Evolutionary conservation across 306 rosid genomes (phyloP).

Genomic region (Carpinus viminea): DNA sequence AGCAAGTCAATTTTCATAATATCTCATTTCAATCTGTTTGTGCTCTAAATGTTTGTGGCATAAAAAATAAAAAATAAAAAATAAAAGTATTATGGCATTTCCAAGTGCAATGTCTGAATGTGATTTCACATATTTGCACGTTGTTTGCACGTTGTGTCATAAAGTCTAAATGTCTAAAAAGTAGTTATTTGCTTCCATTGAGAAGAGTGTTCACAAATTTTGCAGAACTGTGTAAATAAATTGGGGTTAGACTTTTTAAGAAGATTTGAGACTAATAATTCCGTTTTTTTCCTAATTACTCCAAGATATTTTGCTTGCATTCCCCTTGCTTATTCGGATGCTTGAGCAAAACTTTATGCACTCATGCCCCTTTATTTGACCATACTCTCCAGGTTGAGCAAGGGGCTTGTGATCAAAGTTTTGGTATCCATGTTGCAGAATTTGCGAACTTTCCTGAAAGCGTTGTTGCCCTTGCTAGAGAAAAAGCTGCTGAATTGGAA

Average conservation of each 20-base stretch:
- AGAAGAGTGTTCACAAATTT: background rate
- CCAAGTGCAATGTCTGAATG: background rate
- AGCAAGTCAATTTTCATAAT: background rate
- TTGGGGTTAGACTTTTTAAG: background rate
- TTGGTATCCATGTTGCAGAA: slow-evolving; percentile 97
- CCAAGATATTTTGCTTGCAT: background rate
- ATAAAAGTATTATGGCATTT: no score
- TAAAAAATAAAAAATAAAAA: background rate
- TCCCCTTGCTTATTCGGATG: background rate
- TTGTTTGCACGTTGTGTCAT: background rate
- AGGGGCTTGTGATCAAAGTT: slow-evolving; percentile 99
- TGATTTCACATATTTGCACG: background rate
- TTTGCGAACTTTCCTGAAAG: slow-evolving; percentile 94
- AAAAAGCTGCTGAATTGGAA: slow-evolving; percentile 94
- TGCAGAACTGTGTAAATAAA: background rate
- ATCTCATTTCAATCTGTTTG: background rate
- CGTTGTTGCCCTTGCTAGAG: slow-evolving; percentile 89
- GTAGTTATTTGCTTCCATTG: background rate
- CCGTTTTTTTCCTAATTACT: background rate
- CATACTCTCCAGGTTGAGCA: slow-evolving; percentile 78
- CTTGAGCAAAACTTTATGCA: slow-evolving; percentile 15
- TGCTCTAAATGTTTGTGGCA: background rate
- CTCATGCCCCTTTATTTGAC: slow-evolving; percentile 21
- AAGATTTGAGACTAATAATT: background rate
- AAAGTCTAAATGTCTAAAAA: background rate